Evolutionary conservation across 202 grass and related monocot genomes (phyloP).

Genomic region (Digitaria exilis): DNA sequence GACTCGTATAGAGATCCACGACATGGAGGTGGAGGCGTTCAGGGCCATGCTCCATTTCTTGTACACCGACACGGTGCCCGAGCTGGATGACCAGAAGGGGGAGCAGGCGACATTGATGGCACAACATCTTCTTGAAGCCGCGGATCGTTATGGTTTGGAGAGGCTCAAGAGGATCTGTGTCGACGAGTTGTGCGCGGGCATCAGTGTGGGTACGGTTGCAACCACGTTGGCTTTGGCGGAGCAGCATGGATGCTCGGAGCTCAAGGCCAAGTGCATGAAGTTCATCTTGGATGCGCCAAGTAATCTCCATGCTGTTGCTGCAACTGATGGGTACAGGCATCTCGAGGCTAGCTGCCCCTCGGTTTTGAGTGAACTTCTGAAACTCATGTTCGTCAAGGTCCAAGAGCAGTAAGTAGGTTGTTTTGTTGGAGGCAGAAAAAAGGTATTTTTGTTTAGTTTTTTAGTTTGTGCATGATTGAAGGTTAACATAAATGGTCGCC

Average conservation of each 20-base stretch:
- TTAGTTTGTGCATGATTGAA: no score
- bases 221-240: slow-evolving; percentile 26
- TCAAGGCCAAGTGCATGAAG: slow-evolving; percentile 40
- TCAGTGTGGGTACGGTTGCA: background rate
- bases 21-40: slow-evolving; percentile 40
- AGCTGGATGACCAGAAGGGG: background rate
- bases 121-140: slow-evolving; percentile 28
- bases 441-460: no score
- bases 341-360: slow-evolving; percentile 14
- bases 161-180: slow-evolving; percentile 45
- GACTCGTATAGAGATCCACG: slow-evolving; percentile 4
- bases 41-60: slow-evolving; percentile 37
- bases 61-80: slow-evolving; percentile 45
- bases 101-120: background rate
- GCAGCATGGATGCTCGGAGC: slow-evolving; percentile 30
- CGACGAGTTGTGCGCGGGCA: background rate
- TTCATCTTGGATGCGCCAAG: background rate
- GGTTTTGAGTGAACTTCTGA: background rate
- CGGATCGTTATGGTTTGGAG: slow-evolving; percentile 36
- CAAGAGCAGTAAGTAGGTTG: background rate
- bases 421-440: background rate
- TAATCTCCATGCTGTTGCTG: slow-evolving; percentile 1
- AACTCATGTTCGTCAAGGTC: no score
- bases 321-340: slow-evolving; percentile 19
- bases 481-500: no score